Base-by-base conservation (phyloP, 1,284 basidiomycete genomes). In the Microbotryomycetes sp. region DNA sequence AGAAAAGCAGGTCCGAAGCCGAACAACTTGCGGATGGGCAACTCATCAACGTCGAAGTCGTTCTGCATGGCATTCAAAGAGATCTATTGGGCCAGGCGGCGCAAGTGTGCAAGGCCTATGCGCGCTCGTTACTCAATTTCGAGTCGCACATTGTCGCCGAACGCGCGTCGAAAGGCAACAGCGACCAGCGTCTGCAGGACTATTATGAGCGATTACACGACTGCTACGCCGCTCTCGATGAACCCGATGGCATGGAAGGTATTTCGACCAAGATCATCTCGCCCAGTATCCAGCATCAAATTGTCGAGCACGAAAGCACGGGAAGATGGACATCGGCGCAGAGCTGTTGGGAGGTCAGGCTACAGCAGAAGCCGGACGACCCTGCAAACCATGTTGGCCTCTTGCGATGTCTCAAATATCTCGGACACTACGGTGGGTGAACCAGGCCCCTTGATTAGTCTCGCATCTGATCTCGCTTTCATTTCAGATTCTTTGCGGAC, bases 171-270 rank as follows among this genome's bases (percentile, higher is more conserved):
- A 77, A 80, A 61, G 72, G 72, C 66, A 76, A 79, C 0, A 74
- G 78, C 23, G 74, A 78, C 52, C 76, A 76, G 16, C 51, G 60
- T 24, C 78, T 92, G 1, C 84, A 91, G 56, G 79, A 78, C 1
- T 87, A 91, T 74, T 97, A 91, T 72, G 96, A 98, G 72, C 83
- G 85, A 30, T 78, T 98, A 45, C 96, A 99, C 72, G 86, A 96
- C 73, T 96, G 98, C 65, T 99, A 99, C 74, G 88, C 96, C 15
- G 83, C 90, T 60, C 81, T 99, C 4, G 93, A 99, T 73, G 93
- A 99, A 74, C 96, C 96, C 0, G 96, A 99, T 76, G 96, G 96
- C 13, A 99, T 99, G 96, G 93, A 97, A 76, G 96, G 96, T 0
- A 83, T 98, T 27, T 97, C 96, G 0, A 86, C 89, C 1, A 78